A percentile compares a stretch with the other conserved stretches of the same genome.
Conservation (phyloP, 805 yeast genomes). For the Yueomyces sinensis region DNA sequence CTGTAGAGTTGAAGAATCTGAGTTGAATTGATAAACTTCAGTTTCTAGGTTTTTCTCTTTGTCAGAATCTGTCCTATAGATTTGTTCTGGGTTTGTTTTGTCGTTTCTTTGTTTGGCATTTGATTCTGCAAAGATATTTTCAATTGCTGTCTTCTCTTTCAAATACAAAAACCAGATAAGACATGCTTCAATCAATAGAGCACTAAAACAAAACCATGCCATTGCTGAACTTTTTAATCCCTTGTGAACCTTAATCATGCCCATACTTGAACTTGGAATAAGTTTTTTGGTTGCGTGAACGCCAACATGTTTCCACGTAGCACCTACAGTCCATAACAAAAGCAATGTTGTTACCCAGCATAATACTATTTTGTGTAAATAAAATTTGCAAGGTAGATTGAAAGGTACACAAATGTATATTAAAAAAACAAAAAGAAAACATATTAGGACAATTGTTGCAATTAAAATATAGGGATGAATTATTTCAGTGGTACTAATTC, state of each 20-base stretch:
- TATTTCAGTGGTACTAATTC: slow-evolving; percentile 30
- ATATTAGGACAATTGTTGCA: slow-evolving; percentile 31
- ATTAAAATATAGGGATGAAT: slow-evolving; percentile 44
- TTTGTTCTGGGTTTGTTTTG: no score
- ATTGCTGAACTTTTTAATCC: slow-evolving; percentile 44
- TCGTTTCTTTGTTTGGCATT: no score
- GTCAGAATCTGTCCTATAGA: no score
- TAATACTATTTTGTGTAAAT: slow-evolving; percentile 18
- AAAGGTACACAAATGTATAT: slow-evolving; percentile 33
- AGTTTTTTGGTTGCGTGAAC: slow-evolving; percentile 31
- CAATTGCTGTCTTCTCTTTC: no score
- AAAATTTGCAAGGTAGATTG: slow-evolving; percentile 30
- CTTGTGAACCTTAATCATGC: slow-evolving; percentile 28
- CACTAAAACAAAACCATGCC: slow-evolving; percentile 49
- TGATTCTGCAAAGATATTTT: no score
- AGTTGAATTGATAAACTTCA: no score
- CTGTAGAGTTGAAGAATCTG: no score
- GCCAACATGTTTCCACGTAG: slow-evolving; percentile 53
- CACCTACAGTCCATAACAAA: slow-evolving; percentile 49
- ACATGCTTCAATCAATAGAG: slow-evolving; percentile 29
- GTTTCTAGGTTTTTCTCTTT: no score
- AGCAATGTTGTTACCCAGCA: slow-evolving; percentile 25
- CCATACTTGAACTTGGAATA: slow-evolving; percentile 38
- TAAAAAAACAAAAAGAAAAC: slow-evolving; percentile 29
- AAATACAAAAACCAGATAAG: slow-evolving; percentile 27